These are phyloP conservation scores for Dioszegia crocea DNA, from an alignment of 768 basidiomycete species.

Conservation along the genomic window DNA sequence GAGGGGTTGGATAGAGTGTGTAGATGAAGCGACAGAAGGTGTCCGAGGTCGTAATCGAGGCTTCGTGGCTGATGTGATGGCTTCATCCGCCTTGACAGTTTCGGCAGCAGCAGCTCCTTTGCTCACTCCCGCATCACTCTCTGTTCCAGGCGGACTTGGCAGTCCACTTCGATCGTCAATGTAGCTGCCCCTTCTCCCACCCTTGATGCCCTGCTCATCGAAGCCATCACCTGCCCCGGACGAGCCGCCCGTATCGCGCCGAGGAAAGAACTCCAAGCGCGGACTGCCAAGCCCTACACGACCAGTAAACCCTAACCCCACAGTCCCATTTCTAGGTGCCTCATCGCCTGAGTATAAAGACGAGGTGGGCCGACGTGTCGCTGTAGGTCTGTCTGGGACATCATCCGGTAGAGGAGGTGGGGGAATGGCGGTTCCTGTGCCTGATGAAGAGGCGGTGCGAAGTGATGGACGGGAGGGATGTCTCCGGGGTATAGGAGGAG, in stretches of 20 bases:
- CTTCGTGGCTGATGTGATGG: not conserved
- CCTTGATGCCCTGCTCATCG: not conserved
- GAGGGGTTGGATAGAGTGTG: not conserved
- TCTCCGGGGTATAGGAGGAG: slow-evolving; percentile 6
- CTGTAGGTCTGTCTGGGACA: not conserved
- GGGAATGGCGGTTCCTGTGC: not conserved
- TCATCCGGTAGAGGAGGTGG: not conserved
- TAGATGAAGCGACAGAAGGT: slow-evolving; percentile 1
- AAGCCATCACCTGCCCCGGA: not conserved
- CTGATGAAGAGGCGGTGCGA: not conserved
- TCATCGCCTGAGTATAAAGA: not conserved
- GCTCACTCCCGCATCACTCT: slow-evolving; percentile 22
- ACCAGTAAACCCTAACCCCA: not conserved
- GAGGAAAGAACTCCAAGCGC: not conserved
- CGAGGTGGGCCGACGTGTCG: slow-evolving; percentile 2
- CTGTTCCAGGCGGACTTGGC: slow-evolving; percentile 38
- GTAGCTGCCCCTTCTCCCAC: not conserved
- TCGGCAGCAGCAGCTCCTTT: not conserved
- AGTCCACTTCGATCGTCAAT: slow-evolving; percentile 27
- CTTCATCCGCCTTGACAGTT: not conserved
- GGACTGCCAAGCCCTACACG: slow-evolving; percentile 8
- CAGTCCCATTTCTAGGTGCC: not conserved
- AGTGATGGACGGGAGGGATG: slow-evolving; percentile 8
- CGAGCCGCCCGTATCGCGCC: not conserved
- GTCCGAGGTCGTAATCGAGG: not conserved